A percentile compares a stretch with the other conserved stretches of the same genome.
Conservation (phyloP, 352 stramenopile species). For the Phytopythium cucurbitacearum region DNA sequence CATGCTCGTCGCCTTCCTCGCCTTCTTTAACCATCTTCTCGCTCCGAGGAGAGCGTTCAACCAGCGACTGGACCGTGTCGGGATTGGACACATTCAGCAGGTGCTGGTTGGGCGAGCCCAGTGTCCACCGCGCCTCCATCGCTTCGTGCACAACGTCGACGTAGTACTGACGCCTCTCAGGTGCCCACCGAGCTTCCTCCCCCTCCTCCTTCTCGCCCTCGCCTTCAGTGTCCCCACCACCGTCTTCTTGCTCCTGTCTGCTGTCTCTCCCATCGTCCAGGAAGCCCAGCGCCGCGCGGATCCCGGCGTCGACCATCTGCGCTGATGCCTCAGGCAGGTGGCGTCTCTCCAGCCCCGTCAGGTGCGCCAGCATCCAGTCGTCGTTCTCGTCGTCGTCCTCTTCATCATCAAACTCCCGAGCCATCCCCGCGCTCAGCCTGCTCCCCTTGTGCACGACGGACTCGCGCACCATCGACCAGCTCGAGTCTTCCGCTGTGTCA, state of each 20-base stretch:
- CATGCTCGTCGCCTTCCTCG: slow-evolving; percentile 10
- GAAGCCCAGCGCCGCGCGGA: slow-evolving; percentile 44
- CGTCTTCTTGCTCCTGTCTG: slow-evolving; percentile 9
- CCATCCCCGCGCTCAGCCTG: not conserved
- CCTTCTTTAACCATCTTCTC: slow-evolving; percentile 1
- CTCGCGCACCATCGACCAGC: not conserved
- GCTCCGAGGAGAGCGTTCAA: too few relatives aligned
- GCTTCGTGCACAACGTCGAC: slow-evolving; percentile 53
- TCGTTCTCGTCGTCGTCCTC: slow-evolving; percentile 28
- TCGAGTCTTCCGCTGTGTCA: not conserved
- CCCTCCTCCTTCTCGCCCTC: slow-evolving; percentile 14
- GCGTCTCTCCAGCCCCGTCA: slow-evolving; percentile 10
- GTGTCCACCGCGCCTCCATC: slow-evolving; percentile 30
- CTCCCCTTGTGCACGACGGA: not conserved
- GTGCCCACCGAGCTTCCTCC: slow-evolving; percentile 1
- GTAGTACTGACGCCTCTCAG: slow-evolving; percentile 12
- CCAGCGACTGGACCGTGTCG: not conserved
- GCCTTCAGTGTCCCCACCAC: slow-evolving; percentile 2
- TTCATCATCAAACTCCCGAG: slow-evolving; percentile 9
- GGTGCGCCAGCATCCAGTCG: slow-evolving; percentile 25
- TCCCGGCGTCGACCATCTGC: slow-evolving; percentile 43
- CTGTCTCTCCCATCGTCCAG: slow-evolving; percentile 22
- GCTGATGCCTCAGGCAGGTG: slow-evolving; percentile 6
- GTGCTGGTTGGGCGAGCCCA: slow-evolving; percentile 3
- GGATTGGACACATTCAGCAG: not conserved